A percentile compares a stretch with the other conserved stretches of the same genome.
phyloP scores from a whole-genome alignment of 352 stramenopile genomes.

The Phytopythium montanum region DNA sequence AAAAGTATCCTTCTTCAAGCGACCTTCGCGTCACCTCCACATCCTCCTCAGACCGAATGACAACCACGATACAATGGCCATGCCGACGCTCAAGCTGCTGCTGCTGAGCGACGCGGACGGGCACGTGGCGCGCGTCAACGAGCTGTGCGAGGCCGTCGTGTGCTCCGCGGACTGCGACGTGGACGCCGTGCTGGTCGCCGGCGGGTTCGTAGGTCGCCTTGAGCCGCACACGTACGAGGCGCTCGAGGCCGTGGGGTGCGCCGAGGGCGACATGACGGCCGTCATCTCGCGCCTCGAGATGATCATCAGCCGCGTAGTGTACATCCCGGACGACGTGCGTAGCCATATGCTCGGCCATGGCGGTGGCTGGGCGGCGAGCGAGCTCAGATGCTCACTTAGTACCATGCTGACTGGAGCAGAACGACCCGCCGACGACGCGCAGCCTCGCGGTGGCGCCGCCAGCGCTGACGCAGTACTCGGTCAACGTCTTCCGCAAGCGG shows the following conservation, averaged over 20 bases:
- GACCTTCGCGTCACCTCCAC: too few species aligned
- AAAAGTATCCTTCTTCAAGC: too few species aligned
- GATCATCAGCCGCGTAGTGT: conserved; percentile 84
- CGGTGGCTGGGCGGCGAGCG: neutral
- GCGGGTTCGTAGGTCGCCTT: conserved; percentile 48
- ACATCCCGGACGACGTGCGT: conserved; percentile 64
- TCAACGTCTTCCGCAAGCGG: conserved; percentile 60
- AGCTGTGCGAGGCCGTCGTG: conserved; percentile 71
- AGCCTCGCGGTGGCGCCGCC: conserved; percentile 42
- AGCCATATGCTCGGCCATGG: conserved; percentile 4
- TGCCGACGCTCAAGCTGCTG: conserved; percentile 57
- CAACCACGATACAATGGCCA: too few species aligned
- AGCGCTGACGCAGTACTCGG: conserved; percentile 79
- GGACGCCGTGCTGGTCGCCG: conserved; percentile 73
- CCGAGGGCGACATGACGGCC: conserved; percentile 88
- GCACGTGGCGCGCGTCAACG: conserved; percentile 62
- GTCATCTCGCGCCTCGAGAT: conserved; percentile 84
- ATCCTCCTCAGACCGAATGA: too few species aligned
- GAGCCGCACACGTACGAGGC: conserved; percentile 45
- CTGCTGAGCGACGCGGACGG: conserved; percentile 68
- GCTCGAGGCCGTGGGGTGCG: conserved; percentile 57
- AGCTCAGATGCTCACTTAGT: neutral
- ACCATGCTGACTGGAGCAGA: conserved; percentile 23
- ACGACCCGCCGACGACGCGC: conserved; percentile 74
- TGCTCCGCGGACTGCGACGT: conserved; percentile 62